Evolutionary conservation across 1,139 yeast species (phyloP).

Genomic region (Martiniozyma asiatica): DNA sequence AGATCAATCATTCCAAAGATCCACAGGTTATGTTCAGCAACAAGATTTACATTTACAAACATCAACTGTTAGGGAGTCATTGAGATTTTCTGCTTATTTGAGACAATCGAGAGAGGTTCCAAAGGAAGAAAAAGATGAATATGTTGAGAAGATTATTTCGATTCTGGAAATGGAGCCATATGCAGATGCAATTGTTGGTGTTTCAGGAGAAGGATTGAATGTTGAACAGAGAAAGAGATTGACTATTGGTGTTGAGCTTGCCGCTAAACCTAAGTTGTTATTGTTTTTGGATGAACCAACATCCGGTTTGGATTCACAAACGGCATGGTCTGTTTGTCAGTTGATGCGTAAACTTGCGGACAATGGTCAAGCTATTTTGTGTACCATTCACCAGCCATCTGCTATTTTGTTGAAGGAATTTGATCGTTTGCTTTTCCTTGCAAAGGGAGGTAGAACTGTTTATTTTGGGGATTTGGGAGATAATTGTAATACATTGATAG

Average conservation of each 20-base stretch:
- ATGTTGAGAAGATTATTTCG: slow-evolving; percentile 37
- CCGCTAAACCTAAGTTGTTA: slow-evolving; percentile 36
- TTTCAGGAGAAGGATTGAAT: slow-evolving; percentile 40
- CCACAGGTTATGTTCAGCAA: slow-evolving; percentile 48
- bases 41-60: slow-evolving; percentile 42
- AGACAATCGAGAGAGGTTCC: slow-evolving; percentile 34
- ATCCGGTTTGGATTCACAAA: slow-evolving; percentile 40
- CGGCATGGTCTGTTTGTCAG: slow-evolving; percentile 37
- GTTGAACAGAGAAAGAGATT: slow-evolving; percentile 50
- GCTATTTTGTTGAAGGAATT: slow-evolving; percentile 38
- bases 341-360: slow-evolving; percentile 30
- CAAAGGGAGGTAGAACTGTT: slow-evolving; percentile 43
- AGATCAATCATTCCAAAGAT: slow-evolving; percentile 31
- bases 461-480: slow-evolving; percentile 48
- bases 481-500: slow-evolving; percentile 31
- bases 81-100: slow-evolving; percentile 39
- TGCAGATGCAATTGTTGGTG: slow-evolving; percentile 46
- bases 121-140: slow-evolving; percentile 32
- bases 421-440: slow-evolving; percentile 30
- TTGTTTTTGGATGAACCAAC: slow-evolving; percentile 41
- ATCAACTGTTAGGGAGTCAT: slow-evolving; percentile 39
- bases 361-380: slow-evolving; percentile 39
- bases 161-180: slow-evolving; percentile 39
- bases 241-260: slow-evolving; percentile 43
- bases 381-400: slow-evolving; percentile 49